phyloP scores from a whole-genome alignment of 371 early-diverging fungal genomes.

The Gilbertella persicaria region DNA sequence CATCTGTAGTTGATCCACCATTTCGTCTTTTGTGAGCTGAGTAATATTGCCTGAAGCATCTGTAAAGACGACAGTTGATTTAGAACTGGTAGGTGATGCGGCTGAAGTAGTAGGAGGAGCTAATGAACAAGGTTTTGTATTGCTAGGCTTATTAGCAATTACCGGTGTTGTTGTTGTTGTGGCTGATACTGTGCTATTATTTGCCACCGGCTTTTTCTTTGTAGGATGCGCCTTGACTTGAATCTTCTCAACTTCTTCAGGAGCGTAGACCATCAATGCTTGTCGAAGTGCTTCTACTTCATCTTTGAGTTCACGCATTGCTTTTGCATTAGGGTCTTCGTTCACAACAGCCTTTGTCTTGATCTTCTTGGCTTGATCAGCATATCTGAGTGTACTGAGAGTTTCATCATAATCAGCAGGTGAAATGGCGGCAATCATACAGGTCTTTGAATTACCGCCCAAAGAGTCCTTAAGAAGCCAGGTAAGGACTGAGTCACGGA shows the following conservation, averaged over 20 bases:
- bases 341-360: conserved; percentile 89
- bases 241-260: conserved; percentile 41
- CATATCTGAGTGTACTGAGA: conserved; percentile 90
- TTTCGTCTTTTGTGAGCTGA: conserved; percentile 54
- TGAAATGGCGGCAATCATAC: conserved; percentile 86
- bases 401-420: conserved; percentile 83
- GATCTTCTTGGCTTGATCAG: conserved; percentile 88
- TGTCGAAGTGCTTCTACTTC: conserved; percentile 72
- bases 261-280: conserved; percentile 61
- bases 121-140: conserved; percentile 3
- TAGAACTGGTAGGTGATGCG: conserved; percentile 2
- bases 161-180: background rate
- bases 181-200: conserved; percentile 2
- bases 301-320: conserved; percentile 81
- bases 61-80: conserved; percentile 42
- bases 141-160: background rate
- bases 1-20: conserved; percentile 76
- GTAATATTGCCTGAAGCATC: conserved; percentile 47
- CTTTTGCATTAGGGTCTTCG: conserved; percentile 77
- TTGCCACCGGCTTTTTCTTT: conserved; percentile 1
- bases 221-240: conserved; percentile 22
- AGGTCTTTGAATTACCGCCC: conserved; percentile 89
- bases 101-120: background rate
- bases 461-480: conserved; percentile 91
- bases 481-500: conserved; percentile 58